These are phyloP conservation scores for Eutrema salsugineum DNA, from an alignment of 441 rosid species.

Conservation along the genomic window DNA sequence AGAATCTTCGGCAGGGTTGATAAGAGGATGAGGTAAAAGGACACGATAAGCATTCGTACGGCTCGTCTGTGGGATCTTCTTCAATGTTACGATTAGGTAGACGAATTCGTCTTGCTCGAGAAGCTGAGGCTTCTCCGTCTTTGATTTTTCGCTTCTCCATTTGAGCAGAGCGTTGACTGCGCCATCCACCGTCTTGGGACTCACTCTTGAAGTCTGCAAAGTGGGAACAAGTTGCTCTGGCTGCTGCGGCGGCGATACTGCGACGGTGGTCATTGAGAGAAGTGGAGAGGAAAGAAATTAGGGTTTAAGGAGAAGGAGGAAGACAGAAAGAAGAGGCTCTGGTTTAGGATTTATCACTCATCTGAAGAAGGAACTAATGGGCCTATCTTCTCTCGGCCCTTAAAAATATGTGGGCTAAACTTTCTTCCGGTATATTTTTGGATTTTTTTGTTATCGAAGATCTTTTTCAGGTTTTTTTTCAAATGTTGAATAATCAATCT, in stretches of 20 bases:
- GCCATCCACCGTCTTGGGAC: slow-evolving; percentile 36
- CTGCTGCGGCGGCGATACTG: slow-evolving; percentile 7
- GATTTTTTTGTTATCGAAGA: too few species aligned
- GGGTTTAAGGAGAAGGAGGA: slow-evolving; percentile 8
- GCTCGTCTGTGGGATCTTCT: slow-evolving; percentile 65
- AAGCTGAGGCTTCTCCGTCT: slow-evolving; percentile 61
- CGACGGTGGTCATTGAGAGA: slow-evolving; percentile 21
- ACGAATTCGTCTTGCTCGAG: slow-evolving; percentile 77
- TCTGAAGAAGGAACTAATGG: neutral
- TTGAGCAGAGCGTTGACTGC: slow-evolving; percentile 58
- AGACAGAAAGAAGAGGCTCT: neutral
- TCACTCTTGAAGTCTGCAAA: slow-evolving; percentile 29
- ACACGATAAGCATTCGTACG: slow-evolving; percentile 64
- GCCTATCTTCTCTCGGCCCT: neutral
- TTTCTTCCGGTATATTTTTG: too few species aligned
- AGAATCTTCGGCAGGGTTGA: slow-evolving; percentile 34
- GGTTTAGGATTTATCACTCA: slow-evolving; percentile 3
- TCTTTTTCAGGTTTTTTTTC: too few species aligned
- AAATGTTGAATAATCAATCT: too few species aligned
- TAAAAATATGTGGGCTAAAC: too few species aligned
- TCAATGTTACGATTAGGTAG: slow-evolving; percentile 60
- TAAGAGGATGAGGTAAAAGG: slow-evolving; percentile 55
- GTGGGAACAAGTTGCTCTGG: neutral
- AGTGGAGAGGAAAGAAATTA: neutral
- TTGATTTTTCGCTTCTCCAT: slow-evolving; percentile 54